These are phyloP conservation scores for Priceomyces castillae DNA, from an alignment of 805 yeast genomes.

Conservation along the genomic window DNA sequence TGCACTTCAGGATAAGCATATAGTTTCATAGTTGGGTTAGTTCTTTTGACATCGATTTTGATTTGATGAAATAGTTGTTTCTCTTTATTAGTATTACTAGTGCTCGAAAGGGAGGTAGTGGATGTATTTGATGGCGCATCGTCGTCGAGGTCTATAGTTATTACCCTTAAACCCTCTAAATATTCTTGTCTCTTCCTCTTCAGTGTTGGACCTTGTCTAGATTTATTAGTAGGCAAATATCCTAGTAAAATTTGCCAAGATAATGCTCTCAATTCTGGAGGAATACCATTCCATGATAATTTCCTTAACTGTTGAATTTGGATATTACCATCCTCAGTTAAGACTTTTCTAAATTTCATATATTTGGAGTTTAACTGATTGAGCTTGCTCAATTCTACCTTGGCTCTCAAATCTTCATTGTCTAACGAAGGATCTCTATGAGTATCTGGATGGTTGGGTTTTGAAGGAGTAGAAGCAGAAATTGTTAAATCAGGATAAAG, in stretches of 20 bases:
- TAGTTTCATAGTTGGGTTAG: slow-evolving; percentile 79
- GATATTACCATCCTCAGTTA: slow-evolving; percentile 50
- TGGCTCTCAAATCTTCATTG: slow-evolving; percentile 37
- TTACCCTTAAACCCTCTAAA: slow-evolving; percentile 66
- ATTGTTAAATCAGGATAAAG: slow-evolving; percentile 37
- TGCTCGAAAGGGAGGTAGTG: slow-evolving; percentile 13
- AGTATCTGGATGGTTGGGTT: neutral
- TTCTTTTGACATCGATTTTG: slow-evolving; percentile 89
- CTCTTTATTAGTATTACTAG: slow-evolving; percentile 36
- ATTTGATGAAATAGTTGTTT: slow-evolving; percentile 93
- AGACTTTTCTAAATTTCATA: slow-evolving; percentile 61
- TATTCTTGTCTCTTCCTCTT: slow-evolving; percentile 85
- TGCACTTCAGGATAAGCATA: slow-evolving; percentile 73
- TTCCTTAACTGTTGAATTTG: slow-evolving; percentile 69
- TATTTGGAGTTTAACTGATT: slow-evolving; percentile 62
- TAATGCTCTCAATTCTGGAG: slow-evolving; percentile 71
- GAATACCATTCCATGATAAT: slow-evolving; percentile 93
- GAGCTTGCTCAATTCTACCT: slow-evolving; percentile 52
- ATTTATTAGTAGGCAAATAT: slow-evolving; percentile 81
- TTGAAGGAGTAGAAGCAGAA: slow-evolving; percentile 11
- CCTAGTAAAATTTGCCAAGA: slow-evolving; percentile 91
- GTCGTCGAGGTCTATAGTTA: slow-evolving; percentile 45
- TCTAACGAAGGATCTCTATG: slow-evolving; percentile 32
- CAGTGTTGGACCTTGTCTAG: slow-evolving; percentile 67
- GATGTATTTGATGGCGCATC: slow-evolving; percentile 15